Conservation (phyloP, 164 flowering plant species). For the Houttuynia cordata region DNA sequence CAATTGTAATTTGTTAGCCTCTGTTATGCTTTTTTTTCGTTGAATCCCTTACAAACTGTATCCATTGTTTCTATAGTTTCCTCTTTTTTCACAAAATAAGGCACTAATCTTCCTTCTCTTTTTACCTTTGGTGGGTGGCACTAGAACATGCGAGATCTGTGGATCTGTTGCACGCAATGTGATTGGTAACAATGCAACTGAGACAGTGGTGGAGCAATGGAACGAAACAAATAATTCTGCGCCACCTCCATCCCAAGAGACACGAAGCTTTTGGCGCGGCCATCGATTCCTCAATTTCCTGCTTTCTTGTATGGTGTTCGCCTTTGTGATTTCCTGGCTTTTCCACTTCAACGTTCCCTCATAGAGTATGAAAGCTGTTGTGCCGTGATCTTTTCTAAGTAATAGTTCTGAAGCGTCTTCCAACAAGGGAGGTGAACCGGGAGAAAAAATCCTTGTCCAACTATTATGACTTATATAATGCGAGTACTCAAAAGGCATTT, state of each 20-base stretch:
- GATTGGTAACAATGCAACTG: constrained; percentile 36
- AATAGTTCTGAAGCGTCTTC: no score
- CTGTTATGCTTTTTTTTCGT: no score
- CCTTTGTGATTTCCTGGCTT: constrained; percentile 91
- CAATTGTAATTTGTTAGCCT: no score
- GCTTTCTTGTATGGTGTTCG: constrained; percentile 86
- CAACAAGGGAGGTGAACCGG: no score
- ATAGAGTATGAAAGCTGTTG: neutral
- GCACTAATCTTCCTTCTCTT: neutral
- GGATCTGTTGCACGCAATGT: constrained; percentile 62
- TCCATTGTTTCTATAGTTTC: neutral
- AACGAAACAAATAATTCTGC: constrained; percentile 25
- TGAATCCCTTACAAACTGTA: neutral
- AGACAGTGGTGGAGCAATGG: constrained; percentile 32
- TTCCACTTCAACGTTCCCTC: constrained; percentile 86
- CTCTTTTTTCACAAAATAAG: no score
- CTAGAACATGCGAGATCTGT: constrained; percentile 86
- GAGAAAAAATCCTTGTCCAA: no score
- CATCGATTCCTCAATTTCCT: constrained; percentile 75
- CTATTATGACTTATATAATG: no score
- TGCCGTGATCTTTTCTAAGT: neutral
- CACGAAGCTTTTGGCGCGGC: constrained; percentile 63
- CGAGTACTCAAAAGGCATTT: no score
- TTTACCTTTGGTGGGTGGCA: constrained; percentile 10
- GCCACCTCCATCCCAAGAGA: constrained; percentile 21